phyloP scores from a whole-genome alignment of 169 alveolate genomes.

The Babesia divergens region DNA sequence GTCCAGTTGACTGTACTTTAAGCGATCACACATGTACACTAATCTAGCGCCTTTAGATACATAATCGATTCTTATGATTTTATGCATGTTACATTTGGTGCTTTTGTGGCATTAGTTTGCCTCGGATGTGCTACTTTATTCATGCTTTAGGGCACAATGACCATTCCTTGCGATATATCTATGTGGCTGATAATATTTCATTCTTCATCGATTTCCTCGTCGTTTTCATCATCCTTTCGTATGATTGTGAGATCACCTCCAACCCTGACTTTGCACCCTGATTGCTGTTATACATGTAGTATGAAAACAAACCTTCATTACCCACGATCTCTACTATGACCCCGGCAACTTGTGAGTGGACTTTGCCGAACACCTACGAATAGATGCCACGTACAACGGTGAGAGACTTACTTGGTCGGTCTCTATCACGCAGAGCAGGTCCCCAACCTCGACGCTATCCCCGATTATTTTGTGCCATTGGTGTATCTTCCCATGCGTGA shows the following conservation, averaged over 20 bases:
- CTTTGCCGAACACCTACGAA: constrained; percentile 42
- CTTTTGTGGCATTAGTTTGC: too few relatives aligned
- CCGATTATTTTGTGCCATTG: constrained; percentile 51
- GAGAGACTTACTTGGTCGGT: constrained; percentile 45
- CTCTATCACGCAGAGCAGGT: constrained; percentile 48
- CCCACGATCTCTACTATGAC: constrained; percentile 38
- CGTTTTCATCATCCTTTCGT: background rate
- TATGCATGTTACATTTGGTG: too few relatives aligned
- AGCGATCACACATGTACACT: too few relatives aligned
- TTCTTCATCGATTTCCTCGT: constrained; percentile 15
- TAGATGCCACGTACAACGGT: background rate
- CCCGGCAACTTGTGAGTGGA: constrained; percentile 57
- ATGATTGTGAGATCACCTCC: constrained; percentile 40
- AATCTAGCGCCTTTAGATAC: too few relatives aligned
- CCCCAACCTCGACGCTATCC: constrained; percentile 47
- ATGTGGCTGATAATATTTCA: too few relatives aligned
- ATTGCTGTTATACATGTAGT: background rate
- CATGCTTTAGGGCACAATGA: too few relatives aligned
- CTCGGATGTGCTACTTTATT: too few relatives aligned
- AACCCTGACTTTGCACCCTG: constrained; percentile 36
- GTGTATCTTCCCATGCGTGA: constrained; percentile 35
- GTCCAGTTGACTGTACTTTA: too few relatives aligned
- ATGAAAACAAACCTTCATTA: constrained; percentile 21
- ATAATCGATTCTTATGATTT: too few relatives aligned
- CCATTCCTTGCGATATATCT: too few relatives aligned